Evolutionary conservation across 1,284 basidiomycete genomes (phyloP), one percentile per base, ranked within the genome.

Genomic region (Leccinum cinnamomeum): DNA sequence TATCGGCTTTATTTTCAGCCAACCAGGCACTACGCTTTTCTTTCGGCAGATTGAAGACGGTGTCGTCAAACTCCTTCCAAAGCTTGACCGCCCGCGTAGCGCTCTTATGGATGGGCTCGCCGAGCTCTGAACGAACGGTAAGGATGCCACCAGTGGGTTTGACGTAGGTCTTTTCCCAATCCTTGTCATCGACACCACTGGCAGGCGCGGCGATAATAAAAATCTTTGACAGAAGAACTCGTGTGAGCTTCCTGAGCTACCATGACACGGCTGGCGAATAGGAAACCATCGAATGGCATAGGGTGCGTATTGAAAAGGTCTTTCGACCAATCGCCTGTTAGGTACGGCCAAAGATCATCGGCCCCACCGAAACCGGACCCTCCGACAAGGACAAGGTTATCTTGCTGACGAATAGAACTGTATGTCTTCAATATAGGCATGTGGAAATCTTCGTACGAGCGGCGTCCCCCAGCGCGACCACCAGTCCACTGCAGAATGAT

Each of bases 401-500:
- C 72, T 67, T 96, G 90, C 70, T 92, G 89, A 65, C 97, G 91
- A 74, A 99, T 97, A 20, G 91, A 81, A 55, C 88, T 83, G 78
- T 99, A 99, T 0, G 96, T 98, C 54, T 89, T 80, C 53, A 99
- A 81, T 69, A 99, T 89, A 1, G 97, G 97, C 77, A 97, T 94
- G 76, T 98, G 97, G 87, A 98, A 96, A 78, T 99, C 97, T 78
- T 99, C 97, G 77, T 90, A 98, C 11, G 94, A 96, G 81, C 98
- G 97, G 72, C 99, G 97, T 64, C 97, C 97, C 70, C 97, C 97
- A 18, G 97, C 97, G 70, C 97, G 94, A 58, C 97, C 97, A 74
- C 97, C 97, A 56, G 97, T 99, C 97, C 97, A 98, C 75, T 98
- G 97, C 67, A 98, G 82, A 77, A 99, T 95, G 78, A 99, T 90